phyloP scores from a whole-genome alignment of 495 filamentous ascomycete genomes.

The Penicillium cinerascens region DNA sequence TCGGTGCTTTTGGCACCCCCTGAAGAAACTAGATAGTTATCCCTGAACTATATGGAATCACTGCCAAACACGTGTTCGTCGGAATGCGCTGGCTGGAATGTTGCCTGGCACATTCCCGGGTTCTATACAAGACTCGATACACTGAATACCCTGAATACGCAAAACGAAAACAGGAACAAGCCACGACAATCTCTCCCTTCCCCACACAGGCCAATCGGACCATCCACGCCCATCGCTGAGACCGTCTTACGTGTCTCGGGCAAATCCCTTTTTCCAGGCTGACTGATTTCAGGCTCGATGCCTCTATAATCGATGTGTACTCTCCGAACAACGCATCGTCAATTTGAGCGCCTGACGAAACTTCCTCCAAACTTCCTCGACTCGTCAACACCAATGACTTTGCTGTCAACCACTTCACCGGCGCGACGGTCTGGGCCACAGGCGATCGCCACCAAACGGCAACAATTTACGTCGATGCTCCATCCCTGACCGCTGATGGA shows the following conservation, averaged over 20 bases:
- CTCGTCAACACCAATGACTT: neutral
- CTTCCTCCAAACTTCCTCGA: neutral
- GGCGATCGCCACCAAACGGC: constrained; percentile 12
- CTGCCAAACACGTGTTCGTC: constrained; percentile 11
- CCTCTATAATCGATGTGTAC: neutral
- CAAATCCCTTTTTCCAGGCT: neutral
- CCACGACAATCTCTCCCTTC: constrained; percentile 8
- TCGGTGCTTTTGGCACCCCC: neutral
- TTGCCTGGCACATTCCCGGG: neutral
- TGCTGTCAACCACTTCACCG: neutral
- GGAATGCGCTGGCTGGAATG: constrained; percentile 4
- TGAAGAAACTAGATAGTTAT: neutral
- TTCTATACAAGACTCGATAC: neutral
- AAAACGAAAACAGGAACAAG: neutral
- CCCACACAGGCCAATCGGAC: constrained; percentile 21
- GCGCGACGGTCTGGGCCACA: neutral
- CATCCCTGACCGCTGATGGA: constrained; percentile 3
- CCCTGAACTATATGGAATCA: neutral
- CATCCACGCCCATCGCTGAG: neutral
- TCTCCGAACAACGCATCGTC: neutral
- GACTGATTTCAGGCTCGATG: neutral
- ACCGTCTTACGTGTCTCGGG: constrained; percentile 19
- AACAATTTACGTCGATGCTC: constrained; percentile 3
- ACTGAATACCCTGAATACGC: neutral
- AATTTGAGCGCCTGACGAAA: neutral